Conservation (phyloP, 106 monocot genomes). For the Alisma plantagoaquatica region DNA sequence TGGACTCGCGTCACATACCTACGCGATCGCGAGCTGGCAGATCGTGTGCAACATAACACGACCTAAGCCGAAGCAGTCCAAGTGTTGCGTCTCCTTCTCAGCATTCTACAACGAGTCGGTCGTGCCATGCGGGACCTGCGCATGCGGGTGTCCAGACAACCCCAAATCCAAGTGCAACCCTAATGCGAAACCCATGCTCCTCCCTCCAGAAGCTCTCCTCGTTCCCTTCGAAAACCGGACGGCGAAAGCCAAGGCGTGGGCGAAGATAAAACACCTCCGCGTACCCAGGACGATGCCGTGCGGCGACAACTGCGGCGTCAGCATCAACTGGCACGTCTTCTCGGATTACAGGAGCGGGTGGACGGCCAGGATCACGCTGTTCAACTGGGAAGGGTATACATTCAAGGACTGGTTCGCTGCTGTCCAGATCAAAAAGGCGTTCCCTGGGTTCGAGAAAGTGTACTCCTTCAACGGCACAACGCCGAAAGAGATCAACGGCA, state of each 20-base stretch:
- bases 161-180: slow-evolving; percentile 35
- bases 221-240: slow-evolving; percentile 24
- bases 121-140: slow-evolving; percentile 82
- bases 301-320: slow-evolving; percentile 26
- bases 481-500: slow-evolving; percentile 27
- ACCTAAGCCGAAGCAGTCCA: slow-evolving; percentile 25
- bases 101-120: slow-evolving; percentile 91
- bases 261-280: slow-evolving; percentile 18
- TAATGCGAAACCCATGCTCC: slow-evolving; percentile 30
- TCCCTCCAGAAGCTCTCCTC: slow-evolving; percentile 25
- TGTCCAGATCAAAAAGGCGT: slow-evolving; percentile 10
- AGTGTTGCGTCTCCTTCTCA: slow-evolving; percentile 96
- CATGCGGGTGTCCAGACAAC: slow-evolving; percentile 59
- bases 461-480: slow-evolving; percentile 79
- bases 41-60: slow-evolving; percentile 82
- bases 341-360: slow-evolving; percentile 22
- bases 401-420: slow-evolving; percentile 33
- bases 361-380: slow-evolving; percentile 25
- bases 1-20: slow-evolving; percentile 44
- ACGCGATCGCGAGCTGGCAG: slow-evolving; percentile 87
- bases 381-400: slow-evolving; percentile 24
- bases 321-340: slow-evolving; percentile 30
- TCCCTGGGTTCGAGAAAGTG: slow-evolving; percentile 17
- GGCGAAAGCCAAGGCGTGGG: slow-evolving; percentile 31
- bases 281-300: slow-evolving; percentile 19